Conservation (phyloP, 495 filamentous ascomycete genomes). For the Aspergillus biplanus region DNA sequence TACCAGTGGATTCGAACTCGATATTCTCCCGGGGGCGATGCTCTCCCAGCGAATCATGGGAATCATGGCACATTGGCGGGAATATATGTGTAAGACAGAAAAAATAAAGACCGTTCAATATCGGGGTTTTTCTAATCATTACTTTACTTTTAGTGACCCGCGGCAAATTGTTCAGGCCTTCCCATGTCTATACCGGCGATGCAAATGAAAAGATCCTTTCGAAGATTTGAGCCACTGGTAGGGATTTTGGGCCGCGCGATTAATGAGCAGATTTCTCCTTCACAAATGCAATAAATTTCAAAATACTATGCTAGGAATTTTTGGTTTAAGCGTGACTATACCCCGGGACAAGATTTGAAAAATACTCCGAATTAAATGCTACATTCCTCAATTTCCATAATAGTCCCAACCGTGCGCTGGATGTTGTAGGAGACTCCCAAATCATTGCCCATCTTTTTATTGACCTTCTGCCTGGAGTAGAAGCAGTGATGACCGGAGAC, state of each 20-base stretch:
- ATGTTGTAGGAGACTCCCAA: neutral
- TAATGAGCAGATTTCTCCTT: too few relatives aligned
- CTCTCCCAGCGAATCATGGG: slow-evolving; percentile 39
- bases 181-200: slow-evolving; percentile 34
- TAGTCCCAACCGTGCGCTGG: neutral
- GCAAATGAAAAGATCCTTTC: neutral
- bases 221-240: slow-evolving; percentile 19
- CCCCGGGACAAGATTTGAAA: neutral
- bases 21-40: slow-evolving; percentile 43
- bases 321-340: too few relatives aligned
- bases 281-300: too few relatives aligned
- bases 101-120: slow-evolving; percentile 8
- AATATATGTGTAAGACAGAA: slow-evolving; percentile 39
- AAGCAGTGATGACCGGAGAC: neutral
- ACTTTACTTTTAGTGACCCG: slow-evolving; percentile 25
- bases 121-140: slow-evolving; percentile 23
- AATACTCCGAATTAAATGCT: neutral
- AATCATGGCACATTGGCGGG: slow-evolving; percentile 50
- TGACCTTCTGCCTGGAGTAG: neutral
- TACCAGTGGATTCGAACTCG: slow-evolving; percentile 37
- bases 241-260: neutral
- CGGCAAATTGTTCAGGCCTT: slow-evolving; percentile 40
- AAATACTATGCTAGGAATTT: too few relatives aligned
- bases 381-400: neutral
- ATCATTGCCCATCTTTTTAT: neutral